Base-by-base conservation (phyloP, 2,329 filamentous ascomycete genomes). In the Epichloe sylvatica region DNA sequence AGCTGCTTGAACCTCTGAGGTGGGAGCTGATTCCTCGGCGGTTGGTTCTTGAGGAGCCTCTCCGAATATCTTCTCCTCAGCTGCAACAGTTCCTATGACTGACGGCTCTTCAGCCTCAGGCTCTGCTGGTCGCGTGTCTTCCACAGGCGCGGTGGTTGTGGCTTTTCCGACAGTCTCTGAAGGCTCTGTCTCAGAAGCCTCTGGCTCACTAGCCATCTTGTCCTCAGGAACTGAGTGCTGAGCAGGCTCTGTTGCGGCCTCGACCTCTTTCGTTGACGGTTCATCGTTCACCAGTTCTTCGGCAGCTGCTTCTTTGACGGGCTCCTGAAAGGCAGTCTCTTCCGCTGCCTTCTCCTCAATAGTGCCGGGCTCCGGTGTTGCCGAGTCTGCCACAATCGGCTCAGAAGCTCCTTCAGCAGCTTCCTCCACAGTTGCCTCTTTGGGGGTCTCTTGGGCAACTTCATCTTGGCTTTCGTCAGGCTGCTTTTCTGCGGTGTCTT, bases 401-500 rank as follows among this genome's bases (percentile, higher is more conserved):
- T 49, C 47, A 34, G 41, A 15, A 33, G 5, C 41, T 43, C 13
- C 25, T 17, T 8, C 12, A 12, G 39, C 34, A 4, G 11, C 7
- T 11, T 44, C 39, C 15, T 19, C 34, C 1, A 9, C 40, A 23
- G 47, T 12, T 15, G 5, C 15, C 15, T 49, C 34, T 13, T 47
- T 40, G 3, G n/a, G 13, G 40, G 3, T 8, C 2, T 34, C 17
- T 12, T 45, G 35, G 13, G 8, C 53, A 9, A 45, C 15, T 23
- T 51, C 47, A 3, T 51, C 30, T 39, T 51, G 51, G 25, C 43
- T 43, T 13, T 40, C 19, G 36, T 19, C 21, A 4, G 34, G 34
- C 47, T 49, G 47, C 5, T 15, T 21, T 23, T 37, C 34, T 19
- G 35, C 33, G 25, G 5, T 9, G 17, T 23, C 34, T 15, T 49